Conservation (phyloP, 768 basidiomycete species). For the Boletellus ananas region DNA sequence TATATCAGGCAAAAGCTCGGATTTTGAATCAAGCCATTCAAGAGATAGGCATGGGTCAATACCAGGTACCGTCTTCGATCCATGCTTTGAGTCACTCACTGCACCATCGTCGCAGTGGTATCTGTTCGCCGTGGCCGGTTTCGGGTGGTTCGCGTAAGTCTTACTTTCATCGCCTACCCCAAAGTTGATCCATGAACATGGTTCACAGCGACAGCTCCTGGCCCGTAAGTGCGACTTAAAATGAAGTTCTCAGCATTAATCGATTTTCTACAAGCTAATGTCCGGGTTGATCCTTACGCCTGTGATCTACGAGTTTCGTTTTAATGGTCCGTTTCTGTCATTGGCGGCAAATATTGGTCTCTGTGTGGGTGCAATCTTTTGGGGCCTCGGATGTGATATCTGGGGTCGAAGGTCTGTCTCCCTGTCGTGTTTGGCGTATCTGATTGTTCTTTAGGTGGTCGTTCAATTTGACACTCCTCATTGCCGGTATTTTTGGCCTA, state of each 20-base stretch:
- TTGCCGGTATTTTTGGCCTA: conserved; percentile 51
- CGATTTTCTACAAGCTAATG: conserved; percentile 27
- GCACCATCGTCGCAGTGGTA: conserved; percentile 28
- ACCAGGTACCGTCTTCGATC: conserved; percentile 36
- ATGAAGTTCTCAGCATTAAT: background rate
- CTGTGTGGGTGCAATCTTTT: conserved; percentile 47
- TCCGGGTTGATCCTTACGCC: conserved; percentile 47
- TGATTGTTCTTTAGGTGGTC: conserved; percentile 35
- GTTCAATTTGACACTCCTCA: conserved; percentile 53
- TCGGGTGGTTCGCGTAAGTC: conserved; percentile 41
- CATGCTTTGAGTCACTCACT: background rate
- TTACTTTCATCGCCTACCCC: background rate
- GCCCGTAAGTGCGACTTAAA: conserved; percentile 30
- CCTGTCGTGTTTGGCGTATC: background rate
- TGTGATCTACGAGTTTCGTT: conserved; percentile 46
- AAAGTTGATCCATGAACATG: background rate
- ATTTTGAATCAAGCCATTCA: conserved; percentile 45
- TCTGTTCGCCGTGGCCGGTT: conserved; percentile 38
- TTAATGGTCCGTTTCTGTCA: conserved; percentile 45
- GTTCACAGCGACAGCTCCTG: conserved; percentile 34
- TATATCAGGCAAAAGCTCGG: conserved; percentile 47
- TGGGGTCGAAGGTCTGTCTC: conserved; percentile 44
- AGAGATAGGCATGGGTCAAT: conserved; percentile 54
- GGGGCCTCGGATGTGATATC: conserved; percentile 48
- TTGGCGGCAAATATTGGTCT: conserved; percentile 53